Base-by-base conservation (phyloP, 2,329 filamentous ascomycete species). In the Sarocladium strictum region DNA sequence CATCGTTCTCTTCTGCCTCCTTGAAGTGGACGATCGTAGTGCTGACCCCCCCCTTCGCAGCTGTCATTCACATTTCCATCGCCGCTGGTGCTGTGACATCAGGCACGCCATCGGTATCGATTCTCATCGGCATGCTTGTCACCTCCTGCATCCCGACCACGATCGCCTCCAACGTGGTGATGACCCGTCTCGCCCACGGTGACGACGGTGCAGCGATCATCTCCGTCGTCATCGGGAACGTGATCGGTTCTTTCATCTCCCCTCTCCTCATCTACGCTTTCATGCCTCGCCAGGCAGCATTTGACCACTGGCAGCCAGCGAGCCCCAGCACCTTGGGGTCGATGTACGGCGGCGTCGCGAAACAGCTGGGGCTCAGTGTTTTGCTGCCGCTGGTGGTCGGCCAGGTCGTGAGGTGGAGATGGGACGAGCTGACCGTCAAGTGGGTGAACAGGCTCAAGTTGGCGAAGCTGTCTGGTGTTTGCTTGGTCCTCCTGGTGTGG, bases 91-190 rank as follows among this genome's bases (percentile, higher is more conserved):
- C 72, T 41, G 65, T 78, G 38, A 62, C 79, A 15, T 79, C 79
- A 47, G 68, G 79, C 1, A 77, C 76, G 21, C 84, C 89, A 63
- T 83, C 87, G 54, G 74, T 80, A 0, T 81, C 83, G 55, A 75
- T 90, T 38, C 70, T 90, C 27, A 78, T 87, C 2, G 86, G 87
- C 10, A 81, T 89, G 65, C 76, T 89, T 2, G 80, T 86, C 37
- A 76, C 83, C 1, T 78, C 82, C n/a, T 86, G 81, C 62, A 80
- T 87, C 3, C 85, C 86, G 1, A 90, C 86, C 0, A 89, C 86
- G 0, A 86, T 89, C 61, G 80, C 84, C 7, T 87, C 83, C 45
- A 89, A 89, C 64, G 83, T 88, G 7, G 83, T 89, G 38, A 89
- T 89, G 85, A 89, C 86, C 5, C 73, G 84, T 24, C 76, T 81